Evolutionary conservation across 352 stramenopile genomes (phyloP).

Genomic region (Lagenidium giganteum): DNA sequence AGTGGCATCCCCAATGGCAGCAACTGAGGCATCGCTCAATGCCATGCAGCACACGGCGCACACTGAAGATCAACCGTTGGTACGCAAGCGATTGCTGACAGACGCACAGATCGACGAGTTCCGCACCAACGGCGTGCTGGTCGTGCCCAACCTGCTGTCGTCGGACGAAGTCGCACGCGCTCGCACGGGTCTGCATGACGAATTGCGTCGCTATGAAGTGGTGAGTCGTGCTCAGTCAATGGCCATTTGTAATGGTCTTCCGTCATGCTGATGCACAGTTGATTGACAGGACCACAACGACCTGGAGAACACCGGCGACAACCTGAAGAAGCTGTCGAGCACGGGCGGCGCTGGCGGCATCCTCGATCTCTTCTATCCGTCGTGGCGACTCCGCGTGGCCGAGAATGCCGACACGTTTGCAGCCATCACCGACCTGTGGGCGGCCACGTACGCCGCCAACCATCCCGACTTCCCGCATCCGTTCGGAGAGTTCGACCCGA

Average conservation of each 20-base stretch:
- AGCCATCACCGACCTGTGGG: slow-evolving; percentile 83
- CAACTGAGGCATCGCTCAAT: too few relatives aligned
- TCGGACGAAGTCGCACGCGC: slow-evolving; percentile 47
- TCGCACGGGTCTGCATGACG: slow-evolving; percentile 46
- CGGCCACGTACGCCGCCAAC: slow-evolving; percentile 60
- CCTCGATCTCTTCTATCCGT: slow-evolving; percentile 86
- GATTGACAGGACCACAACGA: slow-evolving; percentile 56
- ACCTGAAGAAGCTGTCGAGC: slow-evolving; percentile 80
- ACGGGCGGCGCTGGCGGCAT: slow-evolving; percentile 85
- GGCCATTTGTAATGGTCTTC: background rate
- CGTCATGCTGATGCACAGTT: background rate
- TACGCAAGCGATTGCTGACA: slow-evolving; percentile 27
- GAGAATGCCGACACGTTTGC: slow-evolving; percentile 68
- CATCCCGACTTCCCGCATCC: slow-evolving; percentile 64
- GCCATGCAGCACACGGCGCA: too few relatives aligned
- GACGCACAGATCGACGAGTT: slow-evolving; percentile 65
- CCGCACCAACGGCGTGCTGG: slow-evolving; percentile 53
- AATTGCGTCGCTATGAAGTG: slow-evolving; percentile 69
- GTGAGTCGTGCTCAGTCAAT: slow-evolving; percentile 22
- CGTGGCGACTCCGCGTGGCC: slow-evolving; percentile 77
- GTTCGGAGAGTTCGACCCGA: slow-evolving; percentile 61
- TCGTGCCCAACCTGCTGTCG: slow-evolving; percentile 70
- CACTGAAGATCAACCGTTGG: too few relatives aligned
- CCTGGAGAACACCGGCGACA: slow-evolving; percentile 49
- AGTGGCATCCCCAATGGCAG: too few relatives aligned